Percentiles rank a stretch among this genome's conserved stretches.
These are phyloP conservation scores for Coniosporium tulheliwenetii DNA, from an alignment of 2,329 filamentous ascomycete genomes.

Conservation along the genomic window DNA sequence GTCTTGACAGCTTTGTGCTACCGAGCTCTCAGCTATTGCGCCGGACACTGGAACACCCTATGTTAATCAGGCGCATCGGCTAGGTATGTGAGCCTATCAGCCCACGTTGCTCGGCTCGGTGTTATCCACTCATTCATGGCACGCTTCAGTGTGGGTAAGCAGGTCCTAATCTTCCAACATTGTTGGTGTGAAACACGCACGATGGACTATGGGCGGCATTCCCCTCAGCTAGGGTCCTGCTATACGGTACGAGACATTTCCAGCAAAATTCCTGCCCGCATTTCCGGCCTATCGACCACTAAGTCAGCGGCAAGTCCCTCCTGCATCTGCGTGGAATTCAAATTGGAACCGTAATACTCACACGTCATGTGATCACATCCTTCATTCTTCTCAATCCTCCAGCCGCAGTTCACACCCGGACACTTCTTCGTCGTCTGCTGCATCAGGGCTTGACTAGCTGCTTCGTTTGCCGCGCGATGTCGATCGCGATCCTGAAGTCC, in stretches of 20 bases:
- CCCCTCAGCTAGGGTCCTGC: not conserved
- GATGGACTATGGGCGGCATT: not conserved
- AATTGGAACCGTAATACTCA: conserved; percentile 5
- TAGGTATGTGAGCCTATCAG: too few relatives aligned
- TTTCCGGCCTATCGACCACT: conserved; percentile 14
- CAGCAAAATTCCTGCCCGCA: conserved; percentile 26
- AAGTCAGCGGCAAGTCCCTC: not conserved
- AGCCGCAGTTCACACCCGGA: conserved; percentile 17
- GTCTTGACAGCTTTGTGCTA: too few relatives aligned
- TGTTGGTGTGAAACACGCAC: not conserved
- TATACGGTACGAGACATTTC: conserved; percentile 17
- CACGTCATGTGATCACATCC: conserved; percentile 27
- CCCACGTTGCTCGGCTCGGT: too few relatives aligned
- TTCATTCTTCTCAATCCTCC: conserved; percentile 21
- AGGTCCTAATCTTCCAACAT: not conserved
- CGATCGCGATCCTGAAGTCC: conserved; percentile 8
- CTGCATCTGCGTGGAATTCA: not conserved
- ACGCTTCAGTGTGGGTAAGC: too few relatives aligned
- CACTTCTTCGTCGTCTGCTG: conserved; percentile 19
- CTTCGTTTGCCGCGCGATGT: conserved; percentile 4
- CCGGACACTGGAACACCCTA: too few relatives aligned
- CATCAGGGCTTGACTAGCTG: conserved; percentile 16
- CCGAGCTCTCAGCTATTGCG: too few relatives aligned
- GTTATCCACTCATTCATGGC: too few relatives aligned
- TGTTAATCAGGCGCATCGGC: too few relatives aligned